These are phyloP conservation scores for Cercophora scortea DNA, from an alignment of 495 filamentous ascomycete genomes.

Conservation along the genomic window DNA sequence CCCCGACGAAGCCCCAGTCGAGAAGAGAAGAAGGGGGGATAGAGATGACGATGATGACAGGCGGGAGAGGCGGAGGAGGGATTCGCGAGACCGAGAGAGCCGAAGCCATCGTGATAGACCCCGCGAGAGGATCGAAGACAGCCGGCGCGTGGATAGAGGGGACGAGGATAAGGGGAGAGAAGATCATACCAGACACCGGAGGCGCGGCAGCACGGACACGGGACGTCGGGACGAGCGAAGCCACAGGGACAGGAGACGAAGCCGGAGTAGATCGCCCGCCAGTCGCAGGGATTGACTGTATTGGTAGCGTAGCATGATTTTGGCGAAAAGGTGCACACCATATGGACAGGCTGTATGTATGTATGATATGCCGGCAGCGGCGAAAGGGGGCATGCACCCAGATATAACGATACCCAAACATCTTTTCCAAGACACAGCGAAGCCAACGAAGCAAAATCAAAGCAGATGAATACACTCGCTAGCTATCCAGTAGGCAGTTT, in stretches of 20 bases:
- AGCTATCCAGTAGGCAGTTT: too few species aligned
- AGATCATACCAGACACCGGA: conserved; percentile 16
- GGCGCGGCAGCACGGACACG: conserved; percentile 11
- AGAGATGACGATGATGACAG: conserved; percentile 18
- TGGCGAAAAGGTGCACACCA: too few species aligned
- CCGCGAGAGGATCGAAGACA: conserved; percentile 19
- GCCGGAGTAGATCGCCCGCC: conserved; percentile 20
- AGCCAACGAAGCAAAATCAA: too few species aligned
- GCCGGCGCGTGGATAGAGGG: not conserved
- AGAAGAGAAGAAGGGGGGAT: conserved; percentile 9
- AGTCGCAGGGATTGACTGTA: not conserved
- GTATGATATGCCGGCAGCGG: too few species aligned
- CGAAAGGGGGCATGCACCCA: too few species aligned
- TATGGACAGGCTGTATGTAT: too few species aligned
- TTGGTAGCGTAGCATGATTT: too few species aligned
- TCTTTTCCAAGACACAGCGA: too few species aligned
- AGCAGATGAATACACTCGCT: too few species aligned
- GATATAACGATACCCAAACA: too few species aligned
- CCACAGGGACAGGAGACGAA: conserved; percentile 9
- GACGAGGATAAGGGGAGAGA: conserved; percentile 9
- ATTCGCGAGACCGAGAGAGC: conserved; percentile 22
- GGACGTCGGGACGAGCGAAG: conserved; percentile 11
- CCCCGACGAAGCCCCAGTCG: not conserved
- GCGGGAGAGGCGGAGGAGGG: conserved; percentile 18
- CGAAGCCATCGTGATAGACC: conserved; percentile 9